Base-by-base conservation (phyloP, 2,329 filamentous ascomycete species). In the Ophiosphaerella korrae region DNA sequence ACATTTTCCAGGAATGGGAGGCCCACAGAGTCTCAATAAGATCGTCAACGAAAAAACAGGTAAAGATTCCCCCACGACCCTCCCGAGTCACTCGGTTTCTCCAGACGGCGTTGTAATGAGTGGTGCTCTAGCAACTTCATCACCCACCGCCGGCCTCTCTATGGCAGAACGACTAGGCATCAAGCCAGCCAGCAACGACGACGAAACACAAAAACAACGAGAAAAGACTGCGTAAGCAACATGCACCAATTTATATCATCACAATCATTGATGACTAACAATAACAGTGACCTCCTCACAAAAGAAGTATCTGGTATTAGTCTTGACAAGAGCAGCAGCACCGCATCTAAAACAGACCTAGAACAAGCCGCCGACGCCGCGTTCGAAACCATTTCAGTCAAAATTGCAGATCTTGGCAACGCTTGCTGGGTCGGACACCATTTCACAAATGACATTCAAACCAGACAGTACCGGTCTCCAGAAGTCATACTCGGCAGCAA, bases 371-470 rank as follows among this genome's bases (percentile, higher is more conserved):
- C 90, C 66, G 88, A 89, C 74, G 66, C 77, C 29, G 69, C 73
- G n/a, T 80, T 82, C 62, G 89, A 92, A 57, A 88, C 92, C 59
- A 97, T 99, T 65, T 97, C 93, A 31, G 94, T 99, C 74, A 99
- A 99, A 79, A 99, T 99, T 78, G 94, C 94, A 36, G 94, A 99
- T 79, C 80, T 99, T 48, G 94, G 94, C 53, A 99, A 99, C 73
- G 94, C 94, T 16, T 99, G 94, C 79, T 99, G 94, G 94, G 92
- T 96, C 24, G 92, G 92, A 60, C 94, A 99, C 72, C 94, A 99
- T 76, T 99, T 99, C 77, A 99, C 94, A 70, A 97, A 99, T 72
- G 94, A 99, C 73, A 99, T 99, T 67, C 94, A 99, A 74, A 99
- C 94, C 7, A 84, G 94, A 67, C 94, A 99, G 76, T 99, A 99